Percentiles rank a stretch among this genome's conserved stretches.
phyloP scores from a whole-genome alignment of 129 eudicot species.

The Daucus carota region DH1_v3.0 NC_030383.2:7914501-7915000 shows the following conservation, averaged over 20 bases:
- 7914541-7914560: neutral
- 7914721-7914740: neutral
- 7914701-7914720: neutral
- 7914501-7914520: constrained; percentile 82
- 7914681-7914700: neutral
- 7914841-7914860: constrained; percentile 83
- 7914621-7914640: neutral
- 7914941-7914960: neutral
- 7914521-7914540: constrained; percentile 48
- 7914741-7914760: neutral
- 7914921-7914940: neutral
- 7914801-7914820: constrained; percentile 68
- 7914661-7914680: neutral
- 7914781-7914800: constrained; percentile 1
- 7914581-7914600: neutral
- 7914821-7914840: constrained; percentile 92
- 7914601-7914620: neutral
- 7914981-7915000: neutral
- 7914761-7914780: neutral
- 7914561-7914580: neutral
- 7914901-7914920: neutral
- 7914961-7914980: neutral
- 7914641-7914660: neutral
- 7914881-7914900: constrained; percentile 29
- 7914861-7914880: constrained; percentile 68